These are phyloP conservation scores for Nevesoporus exiguus DNA, from an alignment of 768 basidiomycete species.

Conservation along the genomic window DNA sequence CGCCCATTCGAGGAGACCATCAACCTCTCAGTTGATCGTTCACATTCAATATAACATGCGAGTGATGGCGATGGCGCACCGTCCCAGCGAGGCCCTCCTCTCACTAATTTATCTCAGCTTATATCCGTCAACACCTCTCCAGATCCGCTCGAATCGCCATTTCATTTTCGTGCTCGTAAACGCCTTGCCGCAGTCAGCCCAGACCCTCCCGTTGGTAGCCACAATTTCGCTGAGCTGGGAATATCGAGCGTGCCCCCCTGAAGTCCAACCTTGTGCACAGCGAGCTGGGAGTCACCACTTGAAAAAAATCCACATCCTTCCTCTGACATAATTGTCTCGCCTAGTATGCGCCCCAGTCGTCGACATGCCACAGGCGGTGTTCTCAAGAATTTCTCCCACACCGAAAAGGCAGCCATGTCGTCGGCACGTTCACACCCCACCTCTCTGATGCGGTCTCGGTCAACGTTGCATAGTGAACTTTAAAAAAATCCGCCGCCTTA, in stretches of 20 bases:
- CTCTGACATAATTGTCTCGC: conserved; percentile 28
- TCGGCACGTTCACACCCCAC: conserved; percentile 32
- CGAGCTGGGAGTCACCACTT: not conserved
- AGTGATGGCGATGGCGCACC: conserved; percentile 3
- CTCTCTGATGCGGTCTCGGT: conserved; percentile 21
- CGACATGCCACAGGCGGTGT: conserved; percentile 25
- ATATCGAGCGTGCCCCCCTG: conserved; percentile 1
- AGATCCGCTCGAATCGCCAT: conserved; percentile 17
- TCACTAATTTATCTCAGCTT: conserved; percentile 11
- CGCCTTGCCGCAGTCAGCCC: conserved; percentile 2
- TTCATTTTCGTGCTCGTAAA: conserved; percentile 10
- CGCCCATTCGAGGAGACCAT: conserved; percentile 3
- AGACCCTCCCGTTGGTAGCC: conserved; percentile 5
- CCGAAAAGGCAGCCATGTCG: conserved; percentile 17
- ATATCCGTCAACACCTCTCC: conserved; percentile 22
- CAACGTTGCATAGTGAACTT: conserved; percentile 22
- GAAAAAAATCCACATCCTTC: conserved; percentile 2
- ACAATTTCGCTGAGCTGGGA: conserved; percentile 10
- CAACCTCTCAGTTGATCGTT: conserved; percentile 1
- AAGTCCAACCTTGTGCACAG: not conserved
- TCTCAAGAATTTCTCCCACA: conserved; percentile 28
- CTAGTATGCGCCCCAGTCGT: conserved; percentile 16
- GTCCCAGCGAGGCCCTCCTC: conserved; percentile 15
- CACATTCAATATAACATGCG: conserved; percentile 3
- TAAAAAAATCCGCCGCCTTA: conserved; percentile 15